Percentiles rank a stretch among this genome's conserved stretches.
These are phyloP conservation scores for Nemania bipapillata DNA, from an alignment of 2,329 filamentous ascomycete genomes.

Conservation along the genomic window DNA sequence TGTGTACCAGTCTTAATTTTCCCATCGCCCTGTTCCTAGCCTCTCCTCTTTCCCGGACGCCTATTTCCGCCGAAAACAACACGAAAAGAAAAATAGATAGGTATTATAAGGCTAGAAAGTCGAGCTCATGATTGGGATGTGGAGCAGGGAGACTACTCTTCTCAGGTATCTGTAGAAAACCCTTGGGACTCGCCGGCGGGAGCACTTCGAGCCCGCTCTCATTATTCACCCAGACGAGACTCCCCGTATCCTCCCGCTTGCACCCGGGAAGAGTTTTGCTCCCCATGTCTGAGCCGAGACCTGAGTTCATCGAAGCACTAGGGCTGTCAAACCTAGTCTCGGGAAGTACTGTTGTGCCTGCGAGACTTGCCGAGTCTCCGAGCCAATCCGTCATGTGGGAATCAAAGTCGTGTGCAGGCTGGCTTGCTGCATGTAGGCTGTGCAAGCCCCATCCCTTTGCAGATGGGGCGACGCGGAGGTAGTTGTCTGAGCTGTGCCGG, in stretches of 20 bases:
- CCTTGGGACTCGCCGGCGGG: constrained; percentile 13
- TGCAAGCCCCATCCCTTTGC: constrained; percentile 40
- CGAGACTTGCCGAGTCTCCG: constrained; percentile 1
- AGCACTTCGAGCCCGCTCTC: constrained; percentile 1
- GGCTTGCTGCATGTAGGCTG: constrained; percentile 34
- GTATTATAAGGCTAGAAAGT: constrained; percentile 37
- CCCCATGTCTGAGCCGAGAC: neutral
- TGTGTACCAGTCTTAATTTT: constrained; percentile 11
- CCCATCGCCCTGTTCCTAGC: too few relatives aligned
- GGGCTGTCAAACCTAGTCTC: neutral
- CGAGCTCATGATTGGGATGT: constrained; percentile 35
- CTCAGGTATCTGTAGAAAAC: constrained; percentile 2
- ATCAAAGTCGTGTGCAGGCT: constrained; percentile 23
- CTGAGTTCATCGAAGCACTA: neutral
- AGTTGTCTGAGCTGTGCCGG: constrained; percentile 31
- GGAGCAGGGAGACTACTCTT: neutral
- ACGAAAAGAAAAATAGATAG: neutral
- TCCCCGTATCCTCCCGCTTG: constrained; percentile 26
- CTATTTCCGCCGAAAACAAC: neutral
- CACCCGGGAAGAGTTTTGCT: neutral
- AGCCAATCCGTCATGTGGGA: constrained; percentile 36
- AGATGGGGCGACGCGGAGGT: constrained; percentile 37
- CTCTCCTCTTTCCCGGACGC: too few relatives aligned
- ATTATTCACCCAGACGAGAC: constrained; percentile 26
- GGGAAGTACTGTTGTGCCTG: constrained; percentile 4